Evolutionary conservation across 2,329 filamentous ascomycete species (phyloP).

Genomic region (Colletotrichum sp.): DNA sequence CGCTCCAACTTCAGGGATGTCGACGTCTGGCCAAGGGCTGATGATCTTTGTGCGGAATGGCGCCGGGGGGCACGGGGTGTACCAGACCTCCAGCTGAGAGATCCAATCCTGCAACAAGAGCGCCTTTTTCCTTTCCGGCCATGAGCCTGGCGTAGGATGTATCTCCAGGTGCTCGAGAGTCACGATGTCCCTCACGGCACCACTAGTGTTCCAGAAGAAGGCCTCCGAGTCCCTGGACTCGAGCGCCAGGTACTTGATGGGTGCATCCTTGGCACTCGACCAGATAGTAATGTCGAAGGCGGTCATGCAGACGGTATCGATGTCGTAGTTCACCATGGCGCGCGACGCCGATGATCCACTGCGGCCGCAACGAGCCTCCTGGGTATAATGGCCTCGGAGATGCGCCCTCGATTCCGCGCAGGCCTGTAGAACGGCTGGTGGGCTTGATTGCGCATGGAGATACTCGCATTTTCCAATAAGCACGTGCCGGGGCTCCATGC

Average conservation of each 20-base stretch:
- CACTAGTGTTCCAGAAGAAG: slow-evolving; percentile 1
- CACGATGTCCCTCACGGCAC: neutral
- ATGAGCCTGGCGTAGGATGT: slow-evolving; percentile 1
- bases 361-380: neutral
- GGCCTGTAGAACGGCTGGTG: neutral
- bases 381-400: neutral
- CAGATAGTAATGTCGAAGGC: slow-evolving; percentile 1
- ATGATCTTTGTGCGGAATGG: neutral
- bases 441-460: neutral
- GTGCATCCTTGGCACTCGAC: neutral
- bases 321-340: slow-evolving; percentile 1
- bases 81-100: neutral
- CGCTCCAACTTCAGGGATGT: neutral
- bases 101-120: neutral
- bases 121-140: neutral
- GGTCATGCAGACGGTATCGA: slow-evolving; percentile 1
- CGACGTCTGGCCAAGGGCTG: neutral
- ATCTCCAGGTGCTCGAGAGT: neutral
- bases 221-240: neutral
- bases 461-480: neutral
- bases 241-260: neutral
- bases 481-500: neutral
- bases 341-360: neutral
- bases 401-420: neutral
- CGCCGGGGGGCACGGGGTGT: neutral